phyloP scores from a whole-genome alignment of 1,284 basidiomycete genomes.

The Heliocybe sulcata region DNA sequence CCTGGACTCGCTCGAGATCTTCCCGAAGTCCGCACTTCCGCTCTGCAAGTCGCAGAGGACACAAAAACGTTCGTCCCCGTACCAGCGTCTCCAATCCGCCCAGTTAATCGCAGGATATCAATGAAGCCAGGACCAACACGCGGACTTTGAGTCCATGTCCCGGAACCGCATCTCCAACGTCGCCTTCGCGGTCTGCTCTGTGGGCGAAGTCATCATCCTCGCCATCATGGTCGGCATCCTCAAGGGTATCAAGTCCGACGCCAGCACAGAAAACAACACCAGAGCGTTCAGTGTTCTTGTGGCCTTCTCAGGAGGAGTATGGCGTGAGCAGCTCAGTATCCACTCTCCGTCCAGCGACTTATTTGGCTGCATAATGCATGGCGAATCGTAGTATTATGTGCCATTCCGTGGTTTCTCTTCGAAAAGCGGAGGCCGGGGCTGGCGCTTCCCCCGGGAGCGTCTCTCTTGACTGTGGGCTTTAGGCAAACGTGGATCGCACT shows the following conservation, averaged over 20 bases:
- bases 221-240: conserved; percentile 75
- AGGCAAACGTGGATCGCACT: conserved; percentile 65
- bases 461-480: conserved; percentile 63
- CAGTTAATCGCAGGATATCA: not conserved
- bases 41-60: conserved; percentile 28
- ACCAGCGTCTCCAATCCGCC: not conserved
- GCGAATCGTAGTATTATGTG: conserved; percentile 47
- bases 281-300: conserved; percentile 71
- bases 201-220: conserved; percentile 66
- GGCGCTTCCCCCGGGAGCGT: conserved; percentile 53
- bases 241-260: conserved; percentile 55
- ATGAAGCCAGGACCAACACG: conserved; percentile 49
- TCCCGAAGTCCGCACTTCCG: conserved; percentile 56
- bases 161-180: conserved; percentile 78
- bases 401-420: conserved; percentile 71
- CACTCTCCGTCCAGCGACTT: too few species aligned
- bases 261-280: conserved; percentile 69
- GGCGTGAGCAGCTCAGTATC: conserved; percentile 43
- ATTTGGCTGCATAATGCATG: too few species aligned
- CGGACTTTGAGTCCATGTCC: conserved; percentile 53
- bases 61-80: conserved; percentile 34
- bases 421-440: conserved; percentile 67
- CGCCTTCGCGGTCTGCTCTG: conserved; percentile 68
- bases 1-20: conserved; percentile 70
- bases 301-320: conserved; percentile 69